These are phyloP conservation scores for Zostera marina DNA, from an alignment of 116 monocot genomes.

Conservation along the genomic window DNA sequence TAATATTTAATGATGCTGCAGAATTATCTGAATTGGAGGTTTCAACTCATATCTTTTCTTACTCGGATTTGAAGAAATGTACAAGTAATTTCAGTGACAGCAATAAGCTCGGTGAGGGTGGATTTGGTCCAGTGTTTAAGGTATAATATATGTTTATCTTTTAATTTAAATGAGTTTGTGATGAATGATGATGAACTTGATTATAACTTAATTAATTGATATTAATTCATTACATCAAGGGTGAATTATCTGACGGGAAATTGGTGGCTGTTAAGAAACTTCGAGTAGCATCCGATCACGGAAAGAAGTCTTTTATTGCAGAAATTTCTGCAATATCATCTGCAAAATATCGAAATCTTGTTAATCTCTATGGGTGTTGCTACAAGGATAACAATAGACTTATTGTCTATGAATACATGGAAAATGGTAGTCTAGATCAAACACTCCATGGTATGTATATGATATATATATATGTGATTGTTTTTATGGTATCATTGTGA, in stretches of 20 bases:
- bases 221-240: constrained; percentile 18
- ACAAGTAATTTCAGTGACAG: constrained; percentile 18
- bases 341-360: constrained; percentile 77
- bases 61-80: constrained; percentile 7
- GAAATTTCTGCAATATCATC: constrained; percentile 71
- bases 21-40: constrained; percentile 2
- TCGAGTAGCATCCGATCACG: constrained; percentile 41
- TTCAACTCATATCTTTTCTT: constrained; percentile 6
- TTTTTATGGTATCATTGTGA: too few relatives aligned
- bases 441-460: constrained; percentile 56
- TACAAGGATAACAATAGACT: constrained; percentile 45
- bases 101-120: constrained; percentile 65
- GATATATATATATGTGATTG: too few relatives aligned
- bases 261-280: constrained; percentile 70
- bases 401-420: constrained; percentile 65
- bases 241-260: constrained; percentile 54
- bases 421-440: constrained; percentile 65
- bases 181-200: neutral
- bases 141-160: constrained; percentile 12
- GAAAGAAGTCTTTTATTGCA: constrained; percentile 50
- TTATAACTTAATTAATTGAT: too few relatives aligned
- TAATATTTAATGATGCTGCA: constrained; percentile 1
- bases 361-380: constrained; percentile 75
- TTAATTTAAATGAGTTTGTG: too few relatives aligned
- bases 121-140: constrained; percentile 63